Base-by-base conservation (phyloP, 2,329 filamentous ascomycete species). In the Lojkania enalia region DNA sequence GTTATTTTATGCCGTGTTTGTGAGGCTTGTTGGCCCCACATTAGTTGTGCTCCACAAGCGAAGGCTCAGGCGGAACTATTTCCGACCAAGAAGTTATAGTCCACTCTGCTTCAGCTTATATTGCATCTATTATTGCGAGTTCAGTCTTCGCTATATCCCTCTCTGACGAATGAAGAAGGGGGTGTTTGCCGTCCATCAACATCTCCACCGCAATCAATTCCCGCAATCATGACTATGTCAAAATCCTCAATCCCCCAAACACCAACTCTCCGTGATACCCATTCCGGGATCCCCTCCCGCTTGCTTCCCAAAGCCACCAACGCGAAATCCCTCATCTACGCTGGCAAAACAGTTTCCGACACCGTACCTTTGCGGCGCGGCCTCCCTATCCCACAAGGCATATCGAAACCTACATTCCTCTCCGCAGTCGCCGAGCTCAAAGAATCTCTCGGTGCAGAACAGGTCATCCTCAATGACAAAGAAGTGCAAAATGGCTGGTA, bases 401-500 rank as follows among this genome's bases (percentile, higher is more conserved):
- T 58, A 13, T 51, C 49, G 16, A 48, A 51, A 32, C 5, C 16
- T 2, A 36, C 46, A n/a, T 58, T 58, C 37, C 46, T 55, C 12
- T 27, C 43, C 20, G 55, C 51, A 14, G 49, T 58, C 19, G 37
- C 49, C 6, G 48, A 55, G 21, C 39, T 58, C 1, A 30, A 43
- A 18, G 5, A 20, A 13, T 2, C 25, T 5, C 20, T 58, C 1
- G 51, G 55, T 1, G 13, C 35, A 14, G 39, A 51, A 25, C 20
- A 55, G 33, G 55, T 58, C 5, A 20, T 44, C 11, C 37, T 58
- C 20, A 58, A 57, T 30, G 55, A 57, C 35, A 52, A 43, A n/a
- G 32, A 72, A 27, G 69, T 73, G 2, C 50, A 49, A 23, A 51
- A 51, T 40, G 55, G 55, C 16, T 58, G 55, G 55, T 58, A 58